Base-by-base conservation (phyloP, 140 eudicot genomes). In the Cichorium intybus region DNA sequence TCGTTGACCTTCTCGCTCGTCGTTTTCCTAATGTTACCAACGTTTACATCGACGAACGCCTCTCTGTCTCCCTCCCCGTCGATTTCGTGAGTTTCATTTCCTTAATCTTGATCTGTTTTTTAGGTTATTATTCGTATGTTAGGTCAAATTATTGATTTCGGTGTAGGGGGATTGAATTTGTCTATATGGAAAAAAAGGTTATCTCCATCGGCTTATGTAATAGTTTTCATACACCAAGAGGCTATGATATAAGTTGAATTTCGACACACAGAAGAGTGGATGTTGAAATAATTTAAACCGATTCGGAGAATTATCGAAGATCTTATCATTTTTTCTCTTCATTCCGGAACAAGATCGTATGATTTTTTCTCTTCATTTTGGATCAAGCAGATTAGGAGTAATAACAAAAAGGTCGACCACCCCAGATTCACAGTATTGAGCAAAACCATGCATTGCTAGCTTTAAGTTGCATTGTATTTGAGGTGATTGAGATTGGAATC, bases 31-130 rank as follows among this genome's bases (percentile, higher is more conserved):
- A 91, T 62, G 77, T 83, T 22, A 79, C 62, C 53, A 78, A 64
- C 33, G 81, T 91, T 18, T 85, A 64, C 47, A 69, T 91, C 58
- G 97, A 91, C 20, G 97, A 91, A 24, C 78, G 97, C 11, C 82
- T 91, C 60, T 76, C 97, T 3, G 71, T 87, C 24, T 74, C 91
- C 3, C 81, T 70, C 34, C 95, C 95, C 9, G 70, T 64, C n/a
- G 87, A 77, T 26, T 65, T 43, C 51, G 97, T 87, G 49, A 77
- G 85, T 47, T 52, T 8, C 4, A 1, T 55, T 55, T 5, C 22
- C 43, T 23, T 50, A 4, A 56, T 6, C n/a, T 66, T 4, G 3
- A 47, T 55, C 39, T 39, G 6, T 2, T 39, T 20, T 48, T 58
- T 50, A 48, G 61, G 76, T 56, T 49, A 60, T 60, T 4, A 11